Evolutionary conservation across 306 rosid genomes (phyloP).

Genomic region (Cicer yamashitae): DNA sequence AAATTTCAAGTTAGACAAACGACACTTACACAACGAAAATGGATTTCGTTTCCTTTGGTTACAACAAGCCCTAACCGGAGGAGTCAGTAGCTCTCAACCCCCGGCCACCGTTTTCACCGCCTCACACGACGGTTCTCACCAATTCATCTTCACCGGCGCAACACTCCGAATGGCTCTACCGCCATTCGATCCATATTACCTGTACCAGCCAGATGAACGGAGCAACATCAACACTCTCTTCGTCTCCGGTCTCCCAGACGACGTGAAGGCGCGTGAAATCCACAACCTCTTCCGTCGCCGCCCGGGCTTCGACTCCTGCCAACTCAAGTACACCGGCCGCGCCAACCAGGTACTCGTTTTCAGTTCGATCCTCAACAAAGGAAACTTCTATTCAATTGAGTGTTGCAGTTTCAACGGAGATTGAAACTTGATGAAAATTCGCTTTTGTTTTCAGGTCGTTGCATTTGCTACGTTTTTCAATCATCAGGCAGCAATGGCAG

Average conservation of each 20-base stretch:
- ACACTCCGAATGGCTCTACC: slow-evolving; percentile 64
- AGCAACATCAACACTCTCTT: slow-evolving; percentile 83
- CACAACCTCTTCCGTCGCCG: slow-evolving; percentile 98
- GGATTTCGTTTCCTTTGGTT: neutral
- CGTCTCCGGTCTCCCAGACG: slow-evolving; percentile 97
- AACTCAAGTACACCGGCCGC: slow-evolving; percentile 98
- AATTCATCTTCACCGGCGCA: neutral
- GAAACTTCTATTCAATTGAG: neutral
- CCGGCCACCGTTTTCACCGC: slow-evolving; percentile 23
- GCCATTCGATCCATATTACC: slow-evolving; percentile 72
- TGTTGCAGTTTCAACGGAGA: neutral
- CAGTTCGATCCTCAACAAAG: slow-evolving; percentile 11
- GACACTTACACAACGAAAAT: no score
- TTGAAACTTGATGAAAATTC: neutral
- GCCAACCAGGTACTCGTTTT: slow-evolving; percentile 73
- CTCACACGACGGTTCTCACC: neutral
- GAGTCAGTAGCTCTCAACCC: neutral
- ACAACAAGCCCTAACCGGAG: slow-evolving; percentile 1
- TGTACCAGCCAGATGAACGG: slow-evolving; percentile 70
- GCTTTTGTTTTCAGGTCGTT: slow-evolving; percentile 74
- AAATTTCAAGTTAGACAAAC: no score
- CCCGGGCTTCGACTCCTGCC: slow-evolving; percentile 91
- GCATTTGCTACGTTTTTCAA: slow-evolving; percentile 94
- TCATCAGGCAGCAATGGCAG: slow-evolving; percentile 83
- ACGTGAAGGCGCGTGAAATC: slow-evolving; percentile 92